These are phyloP conservation scores for Epichloe sylvatica DNA, from an alignment of 2,329 filamentous ascomycete species.

Conservation along the genomic window DNA sequence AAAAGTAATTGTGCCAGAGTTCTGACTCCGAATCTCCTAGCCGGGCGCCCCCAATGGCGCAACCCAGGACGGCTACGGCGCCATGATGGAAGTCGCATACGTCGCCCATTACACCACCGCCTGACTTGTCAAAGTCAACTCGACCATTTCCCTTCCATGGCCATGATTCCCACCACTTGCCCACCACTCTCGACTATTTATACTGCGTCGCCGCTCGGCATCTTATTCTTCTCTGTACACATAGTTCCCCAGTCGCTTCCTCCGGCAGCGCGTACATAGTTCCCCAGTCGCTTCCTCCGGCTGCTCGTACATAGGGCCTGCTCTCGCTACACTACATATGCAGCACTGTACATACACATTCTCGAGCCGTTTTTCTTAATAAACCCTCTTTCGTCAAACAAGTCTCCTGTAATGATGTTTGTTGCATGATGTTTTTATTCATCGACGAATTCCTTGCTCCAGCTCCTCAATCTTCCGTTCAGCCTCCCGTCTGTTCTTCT, in stretches of 20 bases:
- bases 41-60: slow-evolving; percentile 33
- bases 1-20: not conserved
- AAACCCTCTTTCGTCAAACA: no score
- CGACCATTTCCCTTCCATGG: not conserved
- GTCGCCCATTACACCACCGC: slow-evolving; percentile 27
- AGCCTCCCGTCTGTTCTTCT: slow-evolving; percentile 8
- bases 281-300: slow-evolving; percentile 2
- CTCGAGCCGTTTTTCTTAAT: no score
- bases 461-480: slow-evolving; percentile 10
- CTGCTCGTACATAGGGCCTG: slow-evolving; percentile 2
- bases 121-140: not conserved
- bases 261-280: slow-evolving; percentile 3
- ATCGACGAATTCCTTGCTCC: not conserved
- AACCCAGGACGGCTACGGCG: slow-evolving; percentile 32
- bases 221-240: slow-evolving; percentile 7
- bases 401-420: no score
- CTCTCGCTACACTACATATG: slow-evolving; percentile 1
- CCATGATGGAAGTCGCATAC: slow-evolving; percentile 39
- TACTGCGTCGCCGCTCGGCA: not conserved
- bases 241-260: slow-evolving; percentile 4
- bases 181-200: not conserved
- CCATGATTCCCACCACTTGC: not conserved
- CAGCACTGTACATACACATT: not conserved
- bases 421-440: no score
- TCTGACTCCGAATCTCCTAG: slow-evolving; percentile 14